These are phyloP conservation scores for Pistacia integerrima DNA, from an alignment of 345 rosid species.

Conservation along the genomic window DNA sequence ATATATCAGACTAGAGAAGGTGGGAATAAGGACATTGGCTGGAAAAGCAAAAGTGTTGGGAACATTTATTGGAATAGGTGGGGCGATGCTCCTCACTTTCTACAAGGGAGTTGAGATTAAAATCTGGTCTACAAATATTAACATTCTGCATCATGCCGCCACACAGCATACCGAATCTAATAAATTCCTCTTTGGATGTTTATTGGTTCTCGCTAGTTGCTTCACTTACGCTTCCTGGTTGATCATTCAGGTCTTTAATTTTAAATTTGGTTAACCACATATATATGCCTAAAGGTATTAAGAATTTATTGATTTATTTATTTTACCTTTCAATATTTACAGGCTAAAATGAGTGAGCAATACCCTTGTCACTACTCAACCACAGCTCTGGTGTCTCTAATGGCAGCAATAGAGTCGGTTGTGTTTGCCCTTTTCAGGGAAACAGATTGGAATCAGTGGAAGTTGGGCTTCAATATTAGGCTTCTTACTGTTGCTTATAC, in stretches of 20 bases:
- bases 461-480: slow-evolving; percentile 35
- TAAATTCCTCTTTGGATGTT: too few relatives aligned
- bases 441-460: slow-evolving; percentile 36
- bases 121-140: slow-evolving; percentile 32
- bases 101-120: slow-evolving; percentile 49
- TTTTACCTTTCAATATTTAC: neutral
- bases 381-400: slow-evolving; percentile 12
- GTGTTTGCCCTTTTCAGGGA: slow-evolving; percentile 25
- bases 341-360: slow-evolving; percentile 23
- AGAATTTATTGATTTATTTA: neutral
- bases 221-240: neutral
- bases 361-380: slow-evolving; percentile 33
- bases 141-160: slow-evolving; percentile 12
- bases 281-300: too few relatives aligned
- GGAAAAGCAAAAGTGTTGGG: slow-evolving; percentile 58
- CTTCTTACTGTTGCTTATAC: slow-evolving; percentile 20
- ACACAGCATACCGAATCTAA: too few relatives aligned
- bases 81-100: slow-evolving; percentile 61
- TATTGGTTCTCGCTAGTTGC: neutral
- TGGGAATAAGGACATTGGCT: slow-evolving; percentile 25
- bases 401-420: slow-evolving; percentile 19
- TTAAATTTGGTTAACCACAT: too few relatives aligned
- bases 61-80: slow-evolving; percentile 49
- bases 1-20: slow-evolving; percentile 42
- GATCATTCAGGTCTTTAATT: neutral